phyloP scores from a whole-genome alignment of 139 green algal genomes.

The Chlorella sp. region DNA sequence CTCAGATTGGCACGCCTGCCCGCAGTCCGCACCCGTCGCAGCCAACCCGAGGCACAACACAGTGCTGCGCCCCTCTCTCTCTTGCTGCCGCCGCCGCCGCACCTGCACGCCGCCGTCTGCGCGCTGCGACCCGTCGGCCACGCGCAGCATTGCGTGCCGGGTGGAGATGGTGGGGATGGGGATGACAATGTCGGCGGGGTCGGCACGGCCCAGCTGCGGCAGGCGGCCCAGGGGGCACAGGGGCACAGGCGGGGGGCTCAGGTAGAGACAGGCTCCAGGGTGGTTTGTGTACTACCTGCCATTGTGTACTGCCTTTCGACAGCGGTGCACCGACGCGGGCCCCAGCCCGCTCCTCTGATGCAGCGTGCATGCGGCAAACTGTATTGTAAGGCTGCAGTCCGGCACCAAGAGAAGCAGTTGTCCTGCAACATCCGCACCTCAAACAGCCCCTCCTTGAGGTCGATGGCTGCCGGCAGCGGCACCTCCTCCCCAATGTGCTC shows the following conservation, averaged over 20 bases:
- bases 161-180: conserved; percentile 55
- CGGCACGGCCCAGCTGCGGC: conserved; percentile 45
- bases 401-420: too few relatives aligned
- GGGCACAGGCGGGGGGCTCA: background rate
- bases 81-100: background rate
- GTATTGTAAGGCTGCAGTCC: too few relatives aligned
- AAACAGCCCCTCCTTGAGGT: conserved; percentile 36
- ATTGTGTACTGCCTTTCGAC: too few relatives aligned
- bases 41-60: background rate
- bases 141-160: conserved; percentile 53
- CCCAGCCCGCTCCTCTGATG: background rate
- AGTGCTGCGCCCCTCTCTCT: background rate
- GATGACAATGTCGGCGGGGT: conserved; percentile 61
- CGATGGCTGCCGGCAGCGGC: conserved; percentile 39
- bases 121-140: conserved; percentile 21
- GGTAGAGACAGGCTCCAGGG: background rate
- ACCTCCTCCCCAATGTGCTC: conserved; percentile 51
- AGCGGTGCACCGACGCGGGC: too few relatives aligned
- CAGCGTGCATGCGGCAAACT: too few relatives aligned
- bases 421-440: background rate
- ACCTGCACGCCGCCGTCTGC: background rate
- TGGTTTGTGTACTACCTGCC: background rate
- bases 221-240: background rate
- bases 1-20: too few relatives aligned
- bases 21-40: background rate